phyloP scores from a whole-genome alignment of 2,329 filamentous ascomycete genomes.

The Seiridium unicorne region DNA sequence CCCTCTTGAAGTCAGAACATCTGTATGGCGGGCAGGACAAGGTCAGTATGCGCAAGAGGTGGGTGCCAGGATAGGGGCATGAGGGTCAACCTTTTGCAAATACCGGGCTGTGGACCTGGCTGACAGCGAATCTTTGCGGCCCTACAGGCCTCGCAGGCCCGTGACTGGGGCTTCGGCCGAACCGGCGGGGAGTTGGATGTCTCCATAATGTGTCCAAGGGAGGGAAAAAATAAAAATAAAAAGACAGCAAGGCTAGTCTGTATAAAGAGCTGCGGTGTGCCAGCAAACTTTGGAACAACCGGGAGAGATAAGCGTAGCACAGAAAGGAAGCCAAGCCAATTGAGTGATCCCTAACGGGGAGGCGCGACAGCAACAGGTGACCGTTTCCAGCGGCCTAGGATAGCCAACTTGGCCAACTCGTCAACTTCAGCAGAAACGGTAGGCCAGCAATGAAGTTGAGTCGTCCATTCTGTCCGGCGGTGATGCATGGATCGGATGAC shows the following conservation, averaged over 20 bases:
- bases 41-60: background rate
- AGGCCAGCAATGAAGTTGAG: background rate
- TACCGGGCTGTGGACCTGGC: slow-evolving; percentile 42
- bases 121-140: slow-evolving; percentile 53
- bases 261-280: background rate
- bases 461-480: background rate
- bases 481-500: background rate
- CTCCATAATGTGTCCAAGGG: background rate
- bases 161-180: slow-evolving; percentile 36
- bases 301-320: too few relatives aligned
- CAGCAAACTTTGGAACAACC: background rate
- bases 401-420: too few relatives aligned
- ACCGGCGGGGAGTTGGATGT: background rate
- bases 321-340: too few relatives aligned
- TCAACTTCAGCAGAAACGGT: too few relatives aligned
- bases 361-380: too few relatives aligned
- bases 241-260: background rate
- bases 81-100: slow-evolving; percentile 47
- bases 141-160: slow-evolving; percentile 52
- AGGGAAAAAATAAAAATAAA: background rate
- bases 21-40: slow-evolving; percentile 25
- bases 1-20: slow-evolving; percentile 50
- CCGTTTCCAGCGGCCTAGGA: too few relatives aligned
- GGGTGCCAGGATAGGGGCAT: background rate
- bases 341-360: too few relatives aligned